Conservation (phyloP, 306 rosid genomes). For the Castanea mollissima region DNA sequence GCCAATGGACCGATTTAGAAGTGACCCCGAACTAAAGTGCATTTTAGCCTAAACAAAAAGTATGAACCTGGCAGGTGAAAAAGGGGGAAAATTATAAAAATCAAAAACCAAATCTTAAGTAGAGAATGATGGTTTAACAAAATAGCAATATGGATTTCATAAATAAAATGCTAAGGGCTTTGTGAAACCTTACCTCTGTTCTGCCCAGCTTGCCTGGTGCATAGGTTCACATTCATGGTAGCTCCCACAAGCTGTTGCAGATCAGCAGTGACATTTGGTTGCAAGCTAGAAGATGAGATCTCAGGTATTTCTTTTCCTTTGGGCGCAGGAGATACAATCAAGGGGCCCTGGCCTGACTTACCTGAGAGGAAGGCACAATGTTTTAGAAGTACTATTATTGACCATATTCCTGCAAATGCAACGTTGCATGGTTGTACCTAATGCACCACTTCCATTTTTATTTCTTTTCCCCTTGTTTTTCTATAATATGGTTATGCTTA, state of each 20-base stretch:
- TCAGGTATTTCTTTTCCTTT: conserved; percentile 18
- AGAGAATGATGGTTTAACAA: background rate
- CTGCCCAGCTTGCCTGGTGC: conserved; percentile 15
- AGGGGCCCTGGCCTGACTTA: conserved; percentile 33
- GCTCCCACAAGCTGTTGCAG: conserved; percentile 26
- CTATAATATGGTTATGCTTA: background rate
- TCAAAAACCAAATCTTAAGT: background rate
- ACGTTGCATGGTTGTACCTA: background rate
- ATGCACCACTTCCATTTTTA: background rate
- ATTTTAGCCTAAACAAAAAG: background rate
- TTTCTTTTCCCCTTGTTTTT: background rate
- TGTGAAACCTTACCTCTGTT: conserved; percentile 24
- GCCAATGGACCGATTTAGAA: no score
- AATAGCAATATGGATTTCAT: background rate
- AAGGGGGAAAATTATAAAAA: background rate
- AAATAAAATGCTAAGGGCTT: conserved; percentile 8
- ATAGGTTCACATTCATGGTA: background rate
- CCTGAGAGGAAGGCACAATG: conserved; percentile 30
- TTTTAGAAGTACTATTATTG: conserved; percentile 5
- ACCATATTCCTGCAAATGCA: background rate
- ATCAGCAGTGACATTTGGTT: conserved; percentile 26
- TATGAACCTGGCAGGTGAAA: background rate
- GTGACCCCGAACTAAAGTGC: no score
- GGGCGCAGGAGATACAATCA: conserved; percentile 19
- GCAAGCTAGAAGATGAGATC: conserved; percentile 22